A percentile compares a stretch with the other conserved stretches of the same genome.
These are phyloP conservation scores for Artemisia tridentata DNA, from an alignment of 129 eudicot genomes.

Conservation along the genomic window DNA sequence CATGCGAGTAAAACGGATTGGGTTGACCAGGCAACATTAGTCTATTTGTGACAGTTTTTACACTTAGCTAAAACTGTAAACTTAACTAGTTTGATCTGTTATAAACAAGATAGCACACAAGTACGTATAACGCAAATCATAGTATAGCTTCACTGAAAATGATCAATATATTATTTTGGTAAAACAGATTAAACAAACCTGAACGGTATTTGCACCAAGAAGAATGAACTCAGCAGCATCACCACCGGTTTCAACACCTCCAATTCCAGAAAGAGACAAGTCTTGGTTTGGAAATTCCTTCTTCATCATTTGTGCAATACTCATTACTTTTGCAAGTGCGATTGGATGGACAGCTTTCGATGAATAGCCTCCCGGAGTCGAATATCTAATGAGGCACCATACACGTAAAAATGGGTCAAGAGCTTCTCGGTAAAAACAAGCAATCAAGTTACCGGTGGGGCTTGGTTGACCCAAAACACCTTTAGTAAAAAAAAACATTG, in stretches of 20 bases:
- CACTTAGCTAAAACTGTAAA: not conserved
- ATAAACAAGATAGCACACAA: not conserved
- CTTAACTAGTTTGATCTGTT: not conserved
- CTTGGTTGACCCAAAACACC: not conserved
- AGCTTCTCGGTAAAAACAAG: not conserved
- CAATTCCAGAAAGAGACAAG: constrained; percentile 85
- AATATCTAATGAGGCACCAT: constrained; percentile 56
- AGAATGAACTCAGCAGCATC: constrained; percentile 99
- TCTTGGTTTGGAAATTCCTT: constrained; percentile 59
- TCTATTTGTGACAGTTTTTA: too few species aligned
- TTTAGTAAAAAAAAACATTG: not conserved
- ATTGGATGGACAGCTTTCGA: constrained; percentile 96
- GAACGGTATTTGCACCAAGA: constrained; percentile 94
- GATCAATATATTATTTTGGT: not conserved
- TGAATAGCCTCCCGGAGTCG: constrained; percentile 98
- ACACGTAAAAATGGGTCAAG: not conserved
- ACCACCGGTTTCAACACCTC: constrained; percentile 90
- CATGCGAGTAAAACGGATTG: not conserved
- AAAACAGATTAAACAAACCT: constrained; percentile 47
- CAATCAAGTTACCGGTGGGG: not conserved
- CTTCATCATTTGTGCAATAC: constrained; percentile 95
- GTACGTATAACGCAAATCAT: not conserved
- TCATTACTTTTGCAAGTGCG: constrained; percentile 99
- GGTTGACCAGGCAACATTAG: not conserved
- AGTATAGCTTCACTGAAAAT: not conserved